A percentile compares a stretch with the other conserved stretches of the same genome.
These are phyloP conservation scores for Moricandia moricandioides DNA, from an alignment of 345 rosid genomes.

Conservation along the genomic window DNA sequence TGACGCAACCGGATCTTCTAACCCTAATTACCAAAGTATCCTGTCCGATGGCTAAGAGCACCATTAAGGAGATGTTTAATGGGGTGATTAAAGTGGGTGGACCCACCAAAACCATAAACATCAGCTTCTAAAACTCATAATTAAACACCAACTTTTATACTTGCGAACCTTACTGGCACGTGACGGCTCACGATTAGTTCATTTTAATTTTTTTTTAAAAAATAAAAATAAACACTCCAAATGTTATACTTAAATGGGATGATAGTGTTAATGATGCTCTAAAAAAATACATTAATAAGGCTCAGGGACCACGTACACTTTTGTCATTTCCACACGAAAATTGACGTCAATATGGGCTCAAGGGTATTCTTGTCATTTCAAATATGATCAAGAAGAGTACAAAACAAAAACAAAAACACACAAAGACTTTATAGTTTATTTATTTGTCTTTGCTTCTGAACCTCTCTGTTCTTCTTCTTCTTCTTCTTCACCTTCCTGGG, in stretches of 20 bases:
- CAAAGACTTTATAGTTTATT: conserved; percentile 5
- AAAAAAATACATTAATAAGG: background rate
- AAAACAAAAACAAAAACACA: conserved; percentile 8
- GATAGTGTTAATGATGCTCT: too few relatives aligned
- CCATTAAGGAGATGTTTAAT: too few relatives aligned
- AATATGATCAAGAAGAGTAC: background rate
- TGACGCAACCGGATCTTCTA: background rate
- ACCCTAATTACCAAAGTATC: background rate
- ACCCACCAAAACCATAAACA: too few relatives aligned
- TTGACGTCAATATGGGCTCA: background rate
- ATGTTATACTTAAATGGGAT: too few relatives aligned
- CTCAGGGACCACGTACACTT: background rate
- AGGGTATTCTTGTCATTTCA: background rate
- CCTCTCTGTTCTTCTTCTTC: background rate
- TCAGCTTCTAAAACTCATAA: too few relatives aligned
- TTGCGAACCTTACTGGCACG: too few relatives aligned
- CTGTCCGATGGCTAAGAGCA: background rate
- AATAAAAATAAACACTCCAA: too few relatives aligned
- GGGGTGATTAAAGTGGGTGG: too few relatives aligned
- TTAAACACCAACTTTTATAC: too few relatives aligned
- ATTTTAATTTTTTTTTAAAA: too few relatives aligned
- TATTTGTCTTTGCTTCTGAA: background rate
- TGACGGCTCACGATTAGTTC: too few relatives aligned
- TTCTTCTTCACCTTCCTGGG: conserved; percentile 29
- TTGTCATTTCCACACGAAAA: background rate